Percentiles rank a stretch among this genome's conserved stretches.
Evolutionary conservation across 345 rosid genomes (phyloP).

Genomic region (Rubroshorea leprosula): DNA sequence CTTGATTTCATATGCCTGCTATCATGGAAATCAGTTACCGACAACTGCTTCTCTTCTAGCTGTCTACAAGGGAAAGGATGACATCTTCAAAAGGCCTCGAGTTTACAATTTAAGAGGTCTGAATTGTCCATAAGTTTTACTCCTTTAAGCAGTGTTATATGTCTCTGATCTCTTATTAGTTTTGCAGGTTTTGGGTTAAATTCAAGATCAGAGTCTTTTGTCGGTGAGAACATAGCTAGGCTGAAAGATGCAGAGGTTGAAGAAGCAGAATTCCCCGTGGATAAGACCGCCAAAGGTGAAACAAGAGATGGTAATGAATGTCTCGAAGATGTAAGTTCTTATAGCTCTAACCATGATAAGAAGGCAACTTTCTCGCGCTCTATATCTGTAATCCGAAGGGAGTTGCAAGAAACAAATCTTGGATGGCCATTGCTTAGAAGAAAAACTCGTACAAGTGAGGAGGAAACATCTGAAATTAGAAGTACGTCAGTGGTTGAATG

Average conservation of each 20-base stretch:
- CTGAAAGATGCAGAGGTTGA: conserved; percentile 12
- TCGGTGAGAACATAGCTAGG: conserved; percentile 1
- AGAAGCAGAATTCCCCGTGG: conserved; percentile 2
- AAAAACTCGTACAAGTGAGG: conserved; percentile 3
- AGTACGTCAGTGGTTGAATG: conserved; percentile 38
- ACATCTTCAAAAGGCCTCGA: conserved; percentile 11
- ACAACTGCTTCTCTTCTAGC: conserved; percentile 11
- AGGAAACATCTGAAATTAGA: conserved; percentile 15
- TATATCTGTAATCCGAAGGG: conserved; percentile 27
- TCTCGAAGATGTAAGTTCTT: not conserved
- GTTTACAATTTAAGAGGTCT: conserved; percentile 23
- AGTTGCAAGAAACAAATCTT: conserved; percentile 27
- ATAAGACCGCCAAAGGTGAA: conserved; percentile 3
- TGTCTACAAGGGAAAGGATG: conserved; percentile 16
- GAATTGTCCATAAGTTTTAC: not conserved
- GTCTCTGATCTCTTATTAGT: not conserved
- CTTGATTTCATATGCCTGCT: conserved; percentile 10
- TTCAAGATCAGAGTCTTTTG: conserved; percentile 5
- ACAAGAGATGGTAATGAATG: conserved; percentile 9
- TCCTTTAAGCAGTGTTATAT: not conserved
- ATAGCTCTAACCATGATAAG: not conserved
- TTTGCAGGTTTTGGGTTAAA: conserved; percentile 21
- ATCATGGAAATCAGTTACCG: conserved; percentile 1
- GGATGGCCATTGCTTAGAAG: conserved; percentile 41
- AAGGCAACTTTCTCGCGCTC: conserved; percentile 14